phyloP scores from a whole-genome alignment of 1,139 yeast genomes.

The Kluyveromyces sp. region DNA sequence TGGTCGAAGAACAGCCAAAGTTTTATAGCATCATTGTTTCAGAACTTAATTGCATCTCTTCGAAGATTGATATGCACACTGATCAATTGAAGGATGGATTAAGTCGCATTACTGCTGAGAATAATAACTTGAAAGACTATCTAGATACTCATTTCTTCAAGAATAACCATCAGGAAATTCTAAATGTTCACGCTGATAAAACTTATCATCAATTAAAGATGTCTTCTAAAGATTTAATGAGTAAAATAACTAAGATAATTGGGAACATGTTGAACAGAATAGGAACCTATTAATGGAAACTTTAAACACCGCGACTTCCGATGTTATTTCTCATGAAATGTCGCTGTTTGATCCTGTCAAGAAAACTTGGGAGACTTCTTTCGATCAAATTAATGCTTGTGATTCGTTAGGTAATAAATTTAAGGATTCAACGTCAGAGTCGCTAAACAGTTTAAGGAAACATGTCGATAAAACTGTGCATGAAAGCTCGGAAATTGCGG shows the following conservation, averaged over 20 bases:
- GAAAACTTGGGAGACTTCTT: slow-evolving; percentile 30
- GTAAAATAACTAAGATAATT: slow-evolving; percentile 21
- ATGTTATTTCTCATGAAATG: slow-evolving; percentile 29
- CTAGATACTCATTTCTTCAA: slow-evolving; percentile 30
- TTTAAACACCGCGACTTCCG: slow-evolving; percentile 26
- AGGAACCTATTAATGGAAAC: slow-evolving; percentile 25
- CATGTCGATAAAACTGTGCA: slow-evolving; percentile 4
- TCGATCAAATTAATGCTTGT: slow-evolving; percentile 29
- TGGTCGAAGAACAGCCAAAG: slow-evolving; percentile 20
- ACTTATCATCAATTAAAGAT: slow-evolving; percentile 26
- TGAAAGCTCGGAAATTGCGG: slow-evolving; percentile 11
- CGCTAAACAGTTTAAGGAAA: slow-evolving; percentile 14
- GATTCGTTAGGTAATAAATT: slow-evolving; percentile 28
- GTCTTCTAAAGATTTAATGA: slow-evolving; percentile 25
- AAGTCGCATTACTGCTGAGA: slow-evolving; percentile 28
- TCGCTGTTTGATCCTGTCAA: slow-evolving; percentile 25
- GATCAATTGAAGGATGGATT: slow-evolving; percentile 22
- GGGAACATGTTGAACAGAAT: slow-evolving; percentile 25
- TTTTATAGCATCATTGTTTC: slow-evolving; percentile 16
- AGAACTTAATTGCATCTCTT: slow-evolving; percentile 5
- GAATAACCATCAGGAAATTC: slow-evolving; percentile 27
- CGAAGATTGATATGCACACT: slow-evolving; percentile 7
- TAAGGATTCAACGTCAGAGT: slow-evolving; percentile 15
- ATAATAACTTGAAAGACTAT: slow-evolving; percentile 30
- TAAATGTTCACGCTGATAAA: slow-evolving; percentile 22